phyloP scores from a whole-genome alignment of 2,329 filamentous ascomycete genomes.

The Cladosporium sp. region DNA sequence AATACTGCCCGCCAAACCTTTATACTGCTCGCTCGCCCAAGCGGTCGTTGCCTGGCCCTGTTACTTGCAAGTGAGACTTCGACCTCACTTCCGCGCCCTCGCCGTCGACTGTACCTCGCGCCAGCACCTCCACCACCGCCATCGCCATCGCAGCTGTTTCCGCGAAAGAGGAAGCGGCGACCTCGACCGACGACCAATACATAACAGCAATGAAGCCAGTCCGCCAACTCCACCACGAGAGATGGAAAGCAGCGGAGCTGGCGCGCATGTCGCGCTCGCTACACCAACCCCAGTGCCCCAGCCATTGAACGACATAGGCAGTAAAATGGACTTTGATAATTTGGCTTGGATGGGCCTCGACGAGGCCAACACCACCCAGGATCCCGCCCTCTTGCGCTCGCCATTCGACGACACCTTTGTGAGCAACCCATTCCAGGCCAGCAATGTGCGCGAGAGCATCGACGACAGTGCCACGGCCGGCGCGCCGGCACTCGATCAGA shows the following conservation, averaged over 20 bases:
- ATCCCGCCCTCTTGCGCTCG: background rate
- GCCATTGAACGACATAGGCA: conserved; percentile 3
- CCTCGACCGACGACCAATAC: conserved; percentile 1
- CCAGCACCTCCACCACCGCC: background rate
- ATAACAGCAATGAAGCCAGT: conserved; percentile 21
- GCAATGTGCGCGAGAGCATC: conserved; percentile 14
- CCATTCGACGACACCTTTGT: conserved; percentile 11
- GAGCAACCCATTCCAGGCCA: conserved; percentile 14
- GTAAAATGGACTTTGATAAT: conserved; percentile 7
- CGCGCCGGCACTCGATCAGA: background rate
- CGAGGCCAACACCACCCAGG: background rate
- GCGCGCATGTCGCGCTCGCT: conserved; percentile 19
- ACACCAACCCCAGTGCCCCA: conserved; percentile 11
- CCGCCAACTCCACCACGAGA: conserved; percentile 18
- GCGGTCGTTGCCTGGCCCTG: background rate
- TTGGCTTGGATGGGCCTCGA: conserved; percentile 8
- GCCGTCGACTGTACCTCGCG: background rate
- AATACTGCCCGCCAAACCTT: background rate
- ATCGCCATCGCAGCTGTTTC: conserved; percentile 6
- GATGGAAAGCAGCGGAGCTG: conserved; percentile 24
- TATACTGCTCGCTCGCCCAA: background rate
- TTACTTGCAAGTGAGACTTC: background rate
- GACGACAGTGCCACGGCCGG: conserved; percentile 2
- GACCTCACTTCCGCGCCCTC: background rate
- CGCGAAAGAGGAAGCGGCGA: conserved; percentile 6